Conservation (phyloP, 1,284 basidiomycete species). For the Fomitopsis pinicola region DNA sequence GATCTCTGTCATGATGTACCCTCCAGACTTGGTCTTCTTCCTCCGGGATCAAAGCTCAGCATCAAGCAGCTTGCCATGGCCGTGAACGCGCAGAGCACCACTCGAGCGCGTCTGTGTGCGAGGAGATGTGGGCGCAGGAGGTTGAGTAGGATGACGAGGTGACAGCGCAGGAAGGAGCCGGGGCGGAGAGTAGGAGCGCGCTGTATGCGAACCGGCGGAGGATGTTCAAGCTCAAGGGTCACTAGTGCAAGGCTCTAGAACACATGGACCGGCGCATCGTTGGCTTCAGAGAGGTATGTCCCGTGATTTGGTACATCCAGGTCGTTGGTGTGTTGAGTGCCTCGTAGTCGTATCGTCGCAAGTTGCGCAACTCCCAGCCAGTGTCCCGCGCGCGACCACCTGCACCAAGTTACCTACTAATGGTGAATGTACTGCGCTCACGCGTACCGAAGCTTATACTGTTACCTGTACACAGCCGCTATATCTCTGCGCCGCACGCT, state of each 20-base stretch:
- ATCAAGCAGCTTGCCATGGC: conserved; percentile 13
- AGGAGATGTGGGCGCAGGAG: conserved; percentile 30
- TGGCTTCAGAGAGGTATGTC: conserved; percentile 59
- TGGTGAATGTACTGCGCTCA: neutral
- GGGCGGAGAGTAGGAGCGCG: conserved; percentile 32
- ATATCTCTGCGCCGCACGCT: neutral
- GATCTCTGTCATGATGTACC: too few relatives aligned
- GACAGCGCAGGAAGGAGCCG: conserved; percentile 42
- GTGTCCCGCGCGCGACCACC: conserved; percentile 12
- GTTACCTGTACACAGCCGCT: neutral
- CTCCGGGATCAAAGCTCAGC: conserved; percentile 56
- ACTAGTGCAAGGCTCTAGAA: conserved; percentile 64
- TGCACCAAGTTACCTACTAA: conserved; percentile 12
- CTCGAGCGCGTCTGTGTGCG: conserved; percentile 1
- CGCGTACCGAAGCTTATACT: too few relatives aligned
- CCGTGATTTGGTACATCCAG: conserved; percentile 9
- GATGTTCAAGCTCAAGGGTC: conserved; percentile 76
- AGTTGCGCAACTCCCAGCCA: conserved; percentile 20
- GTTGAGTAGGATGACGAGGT: conserved; percentile 58
- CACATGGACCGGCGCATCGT: conserved; percentile 62
- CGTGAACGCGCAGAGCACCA: neutral
- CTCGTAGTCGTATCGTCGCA: conserved; percentile 19
- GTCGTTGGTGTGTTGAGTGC: neutral
- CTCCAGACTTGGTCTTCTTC: conserved; percentile 37
- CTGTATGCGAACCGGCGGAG: conserved; percentile 69